These are phyloP conservation scores for Saturnispora besseyi DNA, from an alignment of 805 yeast genomes.

Conservation along the genomic window DNA sequence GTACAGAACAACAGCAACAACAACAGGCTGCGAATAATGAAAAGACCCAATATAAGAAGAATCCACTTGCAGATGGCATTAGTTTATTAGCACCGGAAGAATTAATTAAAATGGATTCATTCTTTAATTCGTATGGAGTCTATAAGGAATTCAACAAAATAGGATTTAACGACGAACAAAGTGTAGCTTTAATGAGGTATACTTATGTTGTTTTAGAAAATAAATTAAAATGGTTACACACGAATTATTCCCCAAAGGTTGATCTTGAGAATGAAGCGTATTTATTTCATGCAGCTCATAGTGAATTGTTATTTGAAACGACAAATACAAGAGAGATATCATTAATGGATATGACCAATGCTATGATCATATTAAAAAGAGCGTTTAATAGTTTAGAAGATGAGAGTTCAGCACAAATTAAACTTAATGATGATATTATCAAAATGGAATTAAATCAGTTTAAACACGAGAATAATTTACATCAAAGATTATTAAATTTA, in stretches of 20 bases:
- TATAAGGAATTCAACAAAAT: conserved; percentile 42
- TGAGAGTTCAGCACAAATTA: conserved; percentile 53
- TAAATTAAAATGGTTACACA: conserved; percentile 37
- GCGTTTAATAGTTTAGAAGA: conserved; percentile 67
- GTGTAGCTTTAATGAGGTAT: conserved; percentile 47
- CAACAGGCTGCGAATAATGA: neutral
- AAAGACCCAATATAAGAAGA: conserved; percentile 3
- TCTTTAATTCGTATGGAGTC: conserved; percentile 57
- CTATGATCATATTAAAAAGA: conserved; percentile 61
- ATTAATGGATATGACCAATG: conserved; percentile 55
- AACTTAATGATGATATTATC: conserved; percentile 55
- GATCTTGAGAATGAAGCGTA: conserved; percentile 85
- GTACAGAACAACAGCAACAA: neutral
- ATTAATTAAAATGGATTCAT: conserved; percentile 24
- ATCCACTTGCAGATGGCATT: conserved; percentile 6
- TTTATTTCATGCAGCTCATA: conserved; percentile 84
- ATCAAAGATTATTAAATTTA: conserved; percentile 57
- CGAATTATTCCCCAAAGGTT: conserved; percentile 42
- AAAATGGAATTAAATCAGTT: conserved; percentile 82
- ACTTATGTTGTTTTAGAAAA: conserved; percentile 28
- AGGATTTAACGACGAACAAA: conserved; percentile 55
- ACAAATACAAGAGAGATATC: conserved; percentile 63
- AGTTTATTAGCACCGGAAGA: conserved; percentile 10
- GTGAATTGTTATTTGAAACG: conserved; percentile 74
- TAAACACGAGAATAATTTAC: conserved; percentile 71